A percentile compares a stretch with the other conserved stretches of the same genome.
Evolutionary conservation across 2,329 filamentous ascomycete species (phyloP).

Genomic region (Anthostomella pinea): DNA sequence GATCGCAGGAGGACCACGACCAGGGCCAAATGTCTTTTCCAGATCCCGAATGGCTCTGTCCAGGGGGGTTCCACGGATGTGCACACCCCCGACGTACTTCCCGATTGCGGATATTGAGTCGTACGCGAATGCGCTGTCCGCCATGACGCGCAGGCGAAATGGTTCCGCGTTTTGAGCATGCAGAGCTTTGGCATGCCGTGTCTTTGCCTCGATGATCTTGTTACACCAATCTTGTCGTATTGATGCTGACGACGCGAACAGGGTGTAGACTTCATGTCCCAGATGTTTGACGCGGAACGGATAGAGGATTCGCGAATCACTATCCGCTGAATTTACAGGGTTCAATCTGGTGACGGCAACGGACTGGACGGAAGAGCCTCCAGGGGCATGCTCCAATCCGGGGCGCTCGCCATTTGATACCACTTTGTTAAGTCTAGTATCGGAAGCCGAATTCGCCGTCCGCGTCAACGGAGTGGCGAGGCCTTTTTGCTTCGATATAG

Average conservation of each 20-base stretch:
- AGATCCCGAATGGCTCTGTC: slow-evolving; percentile 88
- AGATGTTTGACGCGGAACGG: slow-evolving; percentile 96
- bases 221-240: slow-evolving; percentile 85
- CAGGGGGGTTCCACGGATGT: slow-evolving; percentile 86
- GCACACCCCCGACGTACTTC: slow-evolving; percentile 60
- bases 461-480: slow-evolving; percentile 61
- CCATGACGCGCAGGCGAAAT: slow-evolving; percentile 86
- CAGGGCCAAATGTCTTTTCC: slow-evolving; percentile 71
- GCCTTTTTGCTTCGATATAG: slow-evolving; percentile 79
- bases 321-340: slow-evolving; percentile 55
- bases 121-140: slow-evolving; percentile 86
- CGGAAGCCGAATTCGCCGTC: slow-evolving; percentile 60
- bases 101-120: slow-evolving; percentile 60
- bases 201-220: slow-evolving; percentile 94
- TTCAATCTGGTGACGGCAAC: slow-evolving; percentile 40
- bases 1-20: slow-evolving; percentile 69
- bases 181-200: slow-evolving; percentile 82
- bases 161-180: slow-evolving; percentile 93
- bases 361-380: slow-evolving; percentile 62
- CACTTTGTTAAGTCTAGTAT: slow-evolving; percentile 57
- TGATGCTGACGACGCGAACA: slow-evolving; percentile 76
- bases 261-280: slow-evolving; percentile 86
- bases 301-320: slow-evolving; percentile 80
- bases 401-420: slow-evolving; percentile 52
- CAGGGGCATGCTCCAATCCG: slow-evolving; percentile 65